These are phyloP conservation scores for Fagopyrum homotropicum DNA, from an alignment of 148 eudicot species.

Conservation along the genomic window DNA sequence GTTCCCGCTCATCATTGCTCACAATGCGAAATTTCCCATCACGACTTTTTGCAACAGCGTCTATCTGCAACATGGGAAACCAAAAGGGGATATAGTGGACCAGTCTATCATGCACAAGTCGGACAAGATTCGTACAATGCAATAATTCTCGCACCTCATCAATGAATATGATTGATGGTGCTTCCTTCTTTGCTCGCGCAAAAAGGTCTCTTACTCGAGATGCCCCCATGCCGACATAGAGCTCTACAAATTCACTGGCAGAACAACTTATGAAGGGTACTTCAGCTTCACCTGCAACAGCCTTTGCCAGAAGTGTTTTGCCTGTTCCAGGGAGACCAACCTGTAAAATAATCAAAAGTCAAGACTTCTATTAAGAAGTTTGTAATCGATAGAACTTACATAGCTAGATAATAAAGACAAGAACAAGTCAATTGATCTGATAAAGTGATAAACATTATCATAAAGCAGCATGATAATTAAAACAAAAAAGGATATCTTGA, in stretches of 20 bases:
- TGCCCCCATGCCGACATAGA: conserved; percentile 98
- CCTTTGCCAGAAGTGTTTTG: conserved; percentile 94
- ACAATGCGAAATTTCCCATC: conserved; percentile 86
- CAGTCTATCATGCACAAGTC: neutral
- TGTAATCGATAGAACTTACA: neutral
- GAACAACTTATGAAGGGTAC: conserved; percentile 96
- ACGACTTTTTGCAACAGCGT: conserved; percentile 97
- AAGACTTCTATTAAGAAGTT: conserved; percentile 4
- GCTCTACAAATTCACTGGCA: conserved; percentile 97
- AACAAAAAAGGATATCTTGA: neutral
- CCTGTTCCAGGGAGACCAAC: conserved; percentile 99
- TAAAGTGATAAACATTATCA: neutral
- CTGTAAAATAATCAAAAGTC: conserved; percentile 40
- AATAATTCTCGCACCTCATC: conserved; percentile 56
- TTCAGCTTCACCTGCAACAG: conserved; percentile 98
- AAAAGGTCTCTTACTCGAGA: conserved; percentile 96
- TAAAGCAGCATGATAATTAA: neutral
- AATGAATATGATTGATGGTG: conserved; percentile 90
- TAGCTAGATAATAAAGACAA: neutral
- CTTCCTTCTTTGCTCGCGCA: conserved; percentile 94
- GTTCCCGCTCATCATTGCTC: conserved; percentile 97
- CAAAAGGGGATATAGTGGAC: neutral
- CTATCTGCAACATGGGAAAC: conserved; percentile 51
- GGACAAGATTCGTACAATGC: neutral
- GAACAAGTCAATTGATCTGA: neutral